phyloP scores from a whole-genome alignment of 306 rosid genomes.

The Quercus suber region DNA sequence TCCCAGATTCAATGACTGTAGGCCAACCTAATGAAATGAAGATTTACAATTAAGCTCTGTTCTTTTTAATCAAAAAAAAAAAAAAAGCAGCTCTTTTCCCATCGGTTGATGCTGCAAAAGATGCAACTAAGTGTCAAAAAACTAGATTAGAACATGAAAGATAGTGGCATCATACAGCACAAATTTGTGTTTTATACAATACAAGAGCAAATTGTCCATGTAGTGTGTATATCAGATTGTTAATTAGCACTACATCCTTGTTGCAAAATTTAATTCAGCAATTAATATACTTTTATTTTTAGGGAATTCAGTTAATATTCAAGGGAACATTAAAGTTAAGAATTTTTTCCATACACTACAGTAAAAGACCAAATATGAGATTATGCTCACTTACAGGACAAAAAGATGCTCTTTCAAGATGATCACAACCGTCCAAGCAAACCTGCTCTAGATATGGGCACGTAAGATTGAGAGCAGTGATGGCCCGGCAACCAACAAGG shows the following conservation, averaged over 20 bases:
- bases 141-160: not conserved
- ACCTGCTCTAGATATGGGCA: slow-evolving; percentile 88
- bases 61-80: not conserved
- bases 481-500: slow-evolving; percentile 87
- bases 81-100: not conserved
- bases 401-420: slow-evolving; percentile 82
- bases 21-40: slow-evolving; percentile 72
- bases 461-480: slow-evolving; percentile 71
- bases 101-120: not conserved
- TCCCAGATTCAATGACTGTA: slow-evolving; percentile 82
- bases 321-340: not conserved
- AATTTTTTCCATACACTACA: not conserved
- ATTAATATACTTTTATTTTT: not conserved
- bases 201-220: not conserved
- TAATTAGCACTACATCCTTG: not conserved
- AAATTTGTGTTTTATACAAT: not conserved
- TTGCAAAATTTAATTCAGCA: not conserved
- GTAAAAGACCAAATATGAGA: not conserved
- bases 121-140: not conserved
- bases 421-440: slow-evolving; percentile 95
- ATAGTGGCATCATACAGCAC: not conserved
- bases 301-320: not conserved
- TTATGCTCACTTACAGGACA: slow-evolving; percentile 67
- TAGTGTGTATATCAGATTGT: not conserved
- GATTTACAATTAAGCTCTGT: not conserved